A percentile compares a stretch with the other conserved stretches of the same genome.
Conservation (phyloP, 768 basidiomycete species). For the Amanita phalloides region DNA sequence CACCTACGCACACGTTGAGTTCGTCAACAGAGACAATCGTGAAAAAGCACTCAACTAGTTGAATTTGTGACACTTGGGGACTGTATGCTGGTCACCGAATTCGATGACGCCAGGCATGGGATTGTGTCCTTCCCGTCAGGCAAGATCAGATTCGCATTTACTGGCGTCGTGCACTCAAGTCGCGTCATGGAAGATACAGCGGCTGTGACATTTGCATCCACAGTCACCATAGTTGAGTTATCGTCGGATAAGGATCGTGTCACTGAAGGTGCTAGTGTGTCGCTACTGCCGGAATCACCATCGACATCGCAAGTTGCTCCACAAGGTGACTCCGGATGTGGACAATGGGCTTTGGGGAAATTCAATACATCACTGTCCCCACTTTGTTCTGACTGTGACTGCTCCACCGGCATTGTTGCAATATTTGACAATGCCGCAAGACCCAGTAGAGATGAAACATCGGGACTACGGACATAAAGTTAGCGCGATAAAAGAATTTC, state of each 20-base stretch:
- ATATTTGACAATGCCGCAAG: conserved; percentile 21
- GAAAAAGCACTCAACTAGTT: not conserved
- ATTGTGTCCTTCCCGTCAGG: not conserved
- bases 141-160: too few species aligned
- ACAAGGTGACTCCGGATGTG: conserved; percentile 20
- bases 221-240: not conserved
- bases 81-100: not conserved
- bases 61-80: not conserved
- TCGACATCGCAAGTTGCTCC: conserved; percentile 10
- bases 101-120: not conserved
- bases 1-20: not conserved
- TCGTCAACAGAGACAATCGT: not conserved
- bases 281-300: conserved; percentile 2
- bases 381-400: not conserved
- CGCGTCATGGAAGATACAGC: not conserved
- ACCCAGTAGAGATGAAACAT: conserved; percentile 23
- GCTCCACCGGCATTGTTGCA: conserved; percentile 20
- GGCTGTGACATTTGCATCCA: not conserved
- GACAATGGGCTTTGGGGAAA: conserved; percentile 18
- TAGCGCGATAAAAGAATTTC: not conserved
- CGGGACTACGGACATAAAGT: conserved; percentile 19
- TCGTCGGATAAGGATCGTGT: not conserved
- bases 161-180: not conserved
- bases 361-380: conserved; percentile 10
- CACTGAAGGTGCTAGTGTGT: not conserved